Base-by-base conservation (phyloP, 1,284 basidiomycete species). In the Farysia itapuensis region DNA sequence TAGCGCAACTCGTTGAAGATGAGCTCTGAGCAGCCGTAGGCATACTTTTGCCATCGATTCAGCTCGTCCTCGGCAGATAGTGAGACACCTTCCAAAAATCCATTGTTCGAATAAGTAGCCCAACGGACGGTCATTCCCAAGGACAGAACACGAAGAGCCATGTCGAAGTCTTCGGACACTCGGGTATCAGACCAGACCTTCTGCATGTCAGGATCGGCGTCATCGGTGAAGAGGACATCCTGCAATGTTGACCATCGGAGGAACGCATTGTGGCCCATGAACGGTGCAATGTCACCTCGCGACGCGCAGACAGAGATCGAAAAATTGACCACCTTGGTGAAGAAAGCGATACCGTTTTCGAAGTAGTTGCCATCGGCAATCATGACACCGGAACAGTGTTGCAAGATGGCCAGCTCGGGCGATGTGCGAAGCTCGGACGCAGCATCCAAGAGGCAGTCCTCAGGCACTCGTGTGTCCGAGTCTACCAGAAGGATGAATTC, bases 251-350 rank as follows among this genome's bases (percentile, higher is more conserved):
- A 82, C 89, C 89, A 91, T 13, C 88, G 83, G 26, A 91, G 79
- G 79, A 90, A 90, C 2, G 88, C 89, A 51, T 91, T 90, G 77
- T 91, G 89, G 0, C 89, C 89, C 52, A 91, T 87, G 67, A 90
- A 90, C 1, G 88, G 88, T 0, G 88, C 77, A 1, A 65, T 21
- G 35, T 53, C 52, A 6, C 67, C 50, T 26, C 23, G 30, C n/a
- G 67, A 39, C 1, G 66, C 85, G 19, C 83, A 79, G 63, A 83
- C 80, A 0, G 49, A 47, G 47, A 73, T 73, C 20, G 53, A 24
- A 22, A 54, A 50, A 40, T 73, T 73, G 52, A 73, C 58, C 5
- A 46, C 12, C 0, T 41, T 31, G 0, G 54, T 63, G 79, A 92
- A 91, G 78, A 86, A 86, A 1, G 87, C 84, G 69, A 91, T 85